Base-by-base conservation (phyloP, 352 stramenopile genomes). In the Phytophthora crassamura region DNA sequence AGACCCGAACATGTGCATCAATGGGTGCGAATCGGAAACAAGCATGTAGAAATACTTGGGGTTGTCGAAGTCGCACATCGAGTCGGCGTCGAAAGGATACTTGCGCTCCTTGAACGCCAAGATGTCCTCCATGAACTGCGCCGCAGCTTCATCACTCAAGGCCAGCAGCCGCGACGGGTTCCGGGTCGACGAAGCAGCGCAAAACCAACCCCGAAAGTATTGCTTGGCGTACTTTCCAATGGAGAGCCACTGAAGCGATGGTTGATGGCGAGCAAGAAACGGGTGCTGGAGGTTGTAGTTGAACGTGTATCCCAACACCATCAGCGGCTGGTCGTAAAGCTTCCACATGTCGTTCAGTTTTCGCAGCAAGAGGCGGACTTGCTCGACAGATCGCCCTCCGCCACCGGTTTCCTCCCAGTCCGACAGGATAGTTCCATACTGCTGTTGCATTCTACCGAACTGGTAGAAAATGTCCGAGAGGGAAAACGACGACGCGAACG, bases 221-320 rank as follows among this genome's bases (percentile, higher is more conserved):
- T 90, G 82, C 35, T 91, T 93, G 0, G 82, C 82, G 36, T 88
- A 90, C 45, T 90, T 91, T 18, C 77, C 82, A 47, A 93, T 84
- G 10, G 84, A 80, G 5, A 93, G 72, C 84, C 84, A 93, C 60
- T 91, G 78, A 6, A 93, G 61, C 6, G 76, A 70, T 25, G 79
- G 65, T 14, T 90, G 72, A 32, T 80, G 79, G 4, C 74, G 62
- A 15, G 78, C 74, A 32, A 91, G 41, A 34, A 83, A 69, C 35
- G 74, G 68, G 2, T 82, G 61, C 25, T 82, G 59, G 16, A 93
- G 74, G 57, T 87, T 89, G 62, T 91, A 93, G 59, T 93, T 83
- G 49, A 93, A 75, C 12, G 77, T 87, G 64, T 90, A 93, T 54
- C 75, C 74, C 51, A 93, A 48, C 11, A 90, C 70, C 75, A 91